Evolutionary conservation across 805 yeast genomes (phyloP).

Genomic region (Wickerhamomyces mucosus): DNA sequence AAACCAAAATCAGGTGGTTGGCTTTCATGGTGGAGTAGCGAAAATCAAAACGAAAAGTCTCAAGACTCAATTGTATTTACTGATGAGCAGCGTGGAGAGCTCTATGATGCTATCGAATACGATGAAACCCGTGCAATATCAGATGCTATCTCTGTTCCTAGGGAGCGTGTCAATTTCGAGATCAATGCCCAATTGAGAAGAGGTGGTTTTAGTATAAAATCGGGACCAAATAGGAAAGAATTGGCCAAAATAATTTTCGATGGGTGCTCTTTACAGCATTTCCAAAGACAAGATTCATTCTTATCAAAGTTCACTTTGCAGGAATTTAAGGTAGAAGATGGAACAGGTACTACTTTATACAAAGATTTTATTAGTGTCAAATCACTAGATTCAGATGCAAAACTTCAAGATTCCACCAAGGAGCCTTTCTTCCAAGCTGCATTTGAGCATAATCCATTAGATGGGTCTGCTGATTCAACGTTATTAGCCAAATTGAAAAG

Average conservation of each 20-base stretch:
- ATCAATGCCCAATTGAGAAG: conserved; percentile 57
- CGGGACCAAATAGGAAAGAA: conserved; percentile 25
- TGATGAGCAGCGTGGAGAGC: conserved; percentile 81
- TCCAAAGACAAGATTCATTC: conserved; percentile 73
- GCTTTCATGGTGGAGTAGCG: conserved; percentile 59
- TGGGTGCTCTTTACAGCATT: conserved; percentile 65
- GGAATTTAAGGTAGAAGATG: conserved; percentile 82
- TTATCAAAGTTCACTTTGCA: conserved; percentile 63
- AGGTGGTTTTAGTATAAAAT: conserved; percentile 64
- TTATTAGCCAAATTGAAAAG: conserved; percentile 68
- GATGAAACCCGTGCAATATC: conserved; percentile 50
- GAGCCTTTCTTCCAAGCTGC: conserved; percentile 75
- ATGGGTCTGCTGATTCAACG: conserved; percentile 73
- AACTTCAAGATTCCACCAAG: conserved; percentile 10
- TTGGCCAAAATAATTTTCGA: conserved; percentile 77
- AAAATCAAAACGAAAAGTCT: conserved; percentile 17
- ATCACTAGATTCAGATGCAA: conserved; percentile 37
- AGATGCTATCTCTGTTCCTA: conserved; percentile 57
- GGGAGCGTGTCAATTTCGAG: conserved; percentile 61
- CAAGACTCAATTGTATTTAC: conserved; percentile 45
- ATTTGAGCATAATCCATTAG: conserved; percentile 82
- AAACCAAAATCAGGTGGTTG: conserved; percentile 37
- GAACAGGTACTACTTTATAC: conserved; percentile 68
- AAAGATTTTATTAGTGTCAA: conserved; percentile 84
- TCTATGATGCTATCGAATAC: conserved; percentile 89